Conservation (phyloP, 2,329 filamentous ascomycete genomes). For the Alternaria rosae region DNA sequence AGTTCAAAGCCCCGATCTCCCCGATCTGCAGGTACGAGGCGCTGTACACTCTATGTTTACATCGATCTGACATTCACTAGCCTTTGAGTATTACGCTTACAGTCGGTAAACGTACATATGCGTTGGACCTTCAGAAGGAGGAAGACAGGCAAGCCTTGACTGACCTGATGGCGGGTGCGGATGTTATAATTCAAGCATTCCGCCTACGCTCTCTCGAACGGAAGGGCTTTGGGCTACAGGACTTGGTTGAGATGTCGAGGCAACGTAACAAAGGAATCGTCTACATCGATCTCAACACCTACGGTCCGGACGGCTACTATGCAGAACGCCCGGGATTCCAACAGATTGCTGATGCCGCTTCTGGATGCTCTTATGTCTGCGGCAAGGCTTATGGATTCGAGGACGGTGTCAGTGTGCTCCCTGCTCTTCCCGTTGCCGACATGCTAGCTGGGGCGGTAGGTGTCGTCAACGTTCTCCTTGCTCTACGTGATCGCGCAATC, state of each 20-base stretch:
- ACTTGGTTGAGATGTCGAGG: conserved; percentile 52
- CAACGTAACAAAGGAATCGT: conserved; percentile 55
- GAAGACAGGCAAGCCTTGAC: conserved; percentile 41
- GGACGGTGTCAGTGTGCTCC: conserved; percentile 32
- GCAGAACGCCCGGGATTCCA: conserved; percentile 59
- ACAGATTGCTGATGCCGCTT: conserved; percentile 55
- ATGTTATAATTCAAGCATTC: conserved; percentile 63
- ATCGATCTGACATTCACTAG: conserved; percentile 46
- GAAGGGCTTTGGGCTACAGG: conserved; percentile 53
- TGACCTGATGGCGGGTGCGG: conserved; percentile 55
- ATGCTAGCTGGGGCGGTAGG: conserved; percentile 39
- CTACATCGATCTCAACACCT: conserved; percentile 61
- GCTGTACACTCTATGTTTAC: conserved; percentile 37
- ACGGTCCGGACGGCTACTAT: conserved; percentile 58
- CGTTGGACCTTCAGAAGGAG: conserved; percentile 43
- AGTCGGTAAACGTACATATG: conserved; percentile 56
- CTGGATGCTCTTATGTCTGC: conserved; percentile 20
- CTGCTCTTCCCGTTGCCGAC: conserved; percentile 37
- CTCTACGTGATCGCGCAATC: conserved; percentile 31
- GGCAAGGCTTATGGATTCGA: conserved; percentile 41
- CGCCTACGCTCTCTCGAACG: conserved; percentile 55
- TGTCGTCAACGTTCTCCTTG: conserved; percentile 33
- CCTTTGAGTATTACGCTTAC: conserved; percentile 46
- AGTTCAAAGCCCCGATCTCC: conserved; percentile 31
- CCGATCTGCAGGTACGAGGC: neutral